These are phyloP conservation scores for Pyrenochaeta sp. DNA, from an alignment of 2,329 filamentous ascomycete species.

Conservation along the genomic window DNA sequence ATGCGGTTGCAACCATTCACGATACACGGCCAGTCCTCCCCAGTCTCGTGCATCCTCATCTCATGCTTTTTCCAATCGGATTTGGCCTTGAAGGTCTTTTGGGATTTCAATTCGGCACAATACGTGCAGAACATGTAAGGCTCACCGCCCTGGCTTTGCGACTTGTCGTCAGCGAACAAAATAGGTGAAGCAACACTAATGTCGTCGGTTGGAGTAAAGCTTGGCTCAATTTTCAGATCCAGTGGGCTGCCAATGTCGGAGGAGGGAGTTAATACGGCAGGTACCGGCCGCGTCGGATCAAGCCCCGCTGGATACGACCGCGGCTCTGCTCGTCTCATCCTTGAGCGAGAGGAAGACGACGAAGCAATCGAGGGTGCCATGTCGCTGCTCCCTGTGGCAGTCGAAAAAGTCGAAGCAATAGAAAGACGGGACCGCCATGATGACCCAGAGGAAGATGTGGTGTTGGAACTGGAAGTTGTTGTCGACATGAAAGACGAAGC, in stretches of 20 bases:
- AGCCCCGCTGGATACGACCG: conserved; percentile 44
- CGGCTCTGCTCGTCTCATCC: conserved; percentile 38
- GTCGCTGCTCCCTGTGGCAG: conserved; percentile 37
- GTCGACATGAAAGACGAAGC: conserved; percentile 43
- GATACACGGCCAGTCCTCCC: conserved; percentile 47
- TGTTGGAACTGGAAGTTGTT: conserved; percentile 35
- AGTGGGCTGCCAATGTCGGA: conserved; percentile 43
- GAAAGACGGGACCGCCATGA: conserved; percentile 45
- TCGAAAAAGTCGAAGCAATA: conserved; percentile 42
- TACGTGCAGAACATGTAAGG: conserved; percentile 50
- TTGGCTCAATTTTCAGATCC: conserved; percentile 37
- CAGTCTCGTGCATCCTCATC: conserved; percentile 50
- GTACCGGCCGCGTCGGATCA: conserved; percentile 42
- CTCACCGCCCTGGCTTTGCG: conserved; percentile 35
- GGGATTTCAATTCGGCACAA: conserved; percentile 43
- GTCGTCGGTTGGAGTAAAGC: conserved; percentile 42
- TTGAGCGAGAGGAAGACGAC: conserved; percentile 40
- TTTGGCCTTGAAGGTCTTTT: conserved; percentile 49
- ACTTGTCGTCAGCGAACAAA: conserved; percentile 28
- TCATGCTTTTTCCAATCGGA: conserved; percentile 52
- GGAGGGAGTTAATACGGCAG: conserved; percentile 36
- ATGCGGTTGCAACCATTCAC: conserved; percentile 44
- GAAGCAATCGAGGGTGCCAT: conserved; percentile 39
- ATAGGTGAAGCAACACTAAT: conserved; percentile 37
- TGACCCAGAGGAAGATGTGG: conserved; percentile 39